Evolutionary conservation across 768 basidiomycete genomes (phyloP).

Genomic region (Boletellus emodensis): DNA sequence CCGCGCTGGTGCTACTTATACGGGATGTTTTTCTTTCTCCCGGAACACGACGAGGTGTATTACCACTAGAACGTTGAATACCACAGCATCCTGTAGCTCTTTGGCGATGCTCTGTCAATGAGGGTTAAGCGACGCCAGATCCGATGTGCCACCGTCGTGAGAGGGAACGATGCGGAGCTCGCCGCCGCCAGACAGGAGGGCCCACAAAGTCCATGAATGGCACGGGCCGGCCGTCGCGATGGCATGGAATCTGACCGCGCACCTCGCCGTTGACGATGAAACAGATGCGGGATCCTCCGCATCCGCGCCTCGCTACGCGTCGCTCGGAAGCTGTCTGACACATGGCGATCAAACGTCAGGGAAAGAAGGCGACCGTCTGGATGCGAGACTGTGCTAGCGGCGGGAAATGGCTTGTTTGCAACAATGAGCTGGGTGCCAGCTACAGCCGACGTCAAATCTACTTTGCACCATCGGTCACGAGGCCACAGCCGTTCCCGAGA

Average conservation of each 20-base stretch:
- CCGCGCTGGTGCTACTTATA: slow-evolving; percentile 12
- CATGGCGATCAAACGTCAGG: slow-evolving; percentile 28
- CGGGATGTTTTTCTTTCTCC: slow-evolving; percentile 5
- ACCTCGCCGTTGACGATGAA: slow-evolving; percentile 23
- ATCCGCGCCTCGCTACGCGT: slow-evolving; percentile 19
- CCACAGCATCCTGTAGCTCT: slow-evolving; percentile 19
- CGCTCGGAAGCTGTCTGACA: slow-evolving; percentile 16
- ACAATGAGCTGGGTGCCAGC: slow-evolving; percentile 27
- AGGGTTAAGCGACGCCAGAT: no score
- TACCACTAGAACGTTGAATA: slow-evolving; percentile 8
- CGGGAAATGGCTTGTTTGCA: slow-evolving; percentile 8
- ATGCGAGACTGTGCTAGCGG: slow-evolving; percentile 5
- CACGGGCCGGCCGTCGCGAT: slow-evolving; percentile 11
- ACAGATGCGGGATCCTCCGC: slow-evolving; percentile 22
- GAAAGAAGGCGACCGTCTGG: slow-evolving; percentile 1
- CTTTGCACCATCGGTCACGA: slow-evolving; percentile 9
- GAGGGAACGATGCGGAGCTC: not conserved
- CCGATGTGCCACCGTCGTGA: not conserved
- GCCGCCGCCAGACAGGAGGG: not conserved
- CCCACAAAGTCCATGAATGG: not conserved
- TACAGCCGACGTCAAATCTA: slow-evolving; percentile 24
- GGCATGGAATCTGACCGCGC: slow-evolving; percentile 1
- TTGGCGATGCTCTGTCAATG: not conserved
- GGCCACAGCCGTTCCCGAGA: slow-evolving; percentile 15
- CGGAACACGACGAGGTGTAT: slow-evolving; percentile 11